phyloP scores from a whole-genome alignment of 2,329 filamentous ascomycete species.

The Huntiella abstrusa region DNA sequence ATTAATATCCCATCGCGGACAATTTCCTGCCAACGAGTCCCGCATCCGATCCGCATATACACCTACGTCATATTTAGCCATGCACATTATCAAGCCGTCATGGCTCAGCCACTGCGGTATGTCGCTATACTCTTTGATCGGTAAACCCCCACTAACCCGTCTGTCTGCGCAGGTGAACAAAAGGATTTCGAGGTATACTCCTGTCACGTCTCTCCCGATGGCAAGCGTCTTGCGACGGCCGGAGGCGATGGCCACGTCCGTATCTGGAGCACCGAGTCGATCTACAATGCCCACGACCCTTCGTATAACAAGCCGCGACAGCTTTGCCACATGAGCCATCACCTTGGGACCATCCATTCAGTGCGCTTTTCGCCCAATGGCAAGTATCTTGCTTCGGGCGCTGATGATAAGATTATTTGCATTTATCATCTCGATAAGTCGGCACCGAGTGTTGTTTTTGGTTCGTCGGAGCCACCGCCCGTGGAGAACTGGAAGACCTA shows the following conservation, averaged over 20 bases:
- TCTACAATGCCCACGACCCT: constrained; percentile 59
- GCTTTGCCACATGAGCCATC: constrained; percentile 94
- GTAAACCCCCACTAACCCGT: background rate
- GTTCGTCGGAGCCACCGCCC: constrained; percentile 72
- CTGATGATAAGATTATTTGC: constrained; percentile 97
- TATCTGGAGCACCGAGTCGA: constrained; percentile 92
- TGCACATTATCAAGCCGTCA: constrained; percentile 83
- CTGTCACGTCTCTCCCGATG: constrained; percentile 92
- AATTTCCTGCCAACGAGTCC: too few relatives aligned
- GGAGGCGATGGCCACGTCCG: constrained; percentile 95
- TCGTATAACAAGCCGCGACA: constrained; percentile 67
- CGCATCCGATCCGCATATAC: too few relatives aligned
- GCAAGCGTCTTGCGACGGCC: constrained; percentile 75
- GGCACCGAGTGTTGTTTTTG: constrained; percentile 63
- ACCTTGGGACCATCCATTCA: constrained; percentile 91
- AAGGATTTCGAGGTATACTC: constrained; percentile 98
- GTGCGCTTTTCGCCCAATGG: constrained; percentile 93
- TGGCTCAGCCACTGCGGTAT: constrained; percentile 77
- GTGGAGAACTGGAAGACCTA: constrained; percentile 98
- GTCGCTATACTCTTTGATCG: background rate
- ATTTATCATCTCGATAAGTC: constrained; percentile 82
- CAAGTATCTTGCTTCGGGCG: constrained; percentile 86
- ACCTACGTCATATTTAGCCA: constrained; percentile 18
- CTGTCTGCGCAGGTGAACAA: constrained; percentile 44
- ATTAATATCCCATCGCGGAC: too few relatives aligned